Evolutionary conservation across 306 rosid species (phyloP), one percentile per base, ranked within the genome.

Genomic region (Medicago ruthenica): DNA sequence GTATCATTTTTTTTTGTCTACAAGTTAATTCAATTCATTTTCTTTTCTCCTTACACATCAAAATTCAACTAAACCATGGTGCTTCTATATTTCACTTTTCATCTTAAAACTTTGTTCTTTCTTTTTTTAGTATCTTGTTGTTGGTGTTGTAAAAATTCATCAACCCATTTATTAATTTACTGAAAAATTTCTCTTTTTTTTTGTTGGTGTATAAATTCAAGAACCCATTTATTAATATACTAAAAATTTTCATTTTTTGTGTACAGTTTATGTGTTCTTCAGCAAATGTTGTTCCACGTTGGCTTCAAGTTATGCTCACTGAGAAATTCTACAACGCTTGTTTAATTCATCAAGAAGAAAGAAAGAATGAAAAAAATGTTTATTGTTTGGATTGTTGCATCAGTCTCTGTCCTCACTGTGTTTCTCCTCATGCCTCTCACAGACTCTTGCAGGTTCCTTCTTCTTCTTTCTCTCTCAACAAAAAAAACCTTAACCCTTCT

Each of bases 271-370:
- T 37, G 53, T 31, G 73, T 70, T 58, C 87, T 37, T 15, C 88
- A 48, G 42, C 83, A 8, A 54, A 54, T 18, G 24, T 9, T 8
- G 80, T 89, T 20, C 99, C 99, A 0, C 77, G 84, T 20, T 96
- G 99, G 99, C 94, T 96, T 1, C 88, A 89, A 63, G 82, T 80
- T 0, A 91, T 96, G 3, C 90, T 92, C 15, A 59, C 71, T 0
- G 98, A 92, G 86, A 96, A 96, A 73, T 96, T 96, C 90, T 96
- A 86, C 86, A 96, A 90, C 83, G 98, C 98, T 10, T 96, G 99
- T 75, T 57, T 92, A 82, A 76, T 89, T 85, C 99, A 96, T 42
- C 94, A 89, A 77, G 94, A 86, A 22, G 87, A 88, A 0, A 96
- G 80, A 83, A 96, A 96, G 86, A 96, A 96, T 42, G 99, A 96